Evolutionary conservation across 805 yeast species (phyloP), one percentile per base, ranked within the genome.

Genomic region (Isabelozyma gotoi): DNA sequence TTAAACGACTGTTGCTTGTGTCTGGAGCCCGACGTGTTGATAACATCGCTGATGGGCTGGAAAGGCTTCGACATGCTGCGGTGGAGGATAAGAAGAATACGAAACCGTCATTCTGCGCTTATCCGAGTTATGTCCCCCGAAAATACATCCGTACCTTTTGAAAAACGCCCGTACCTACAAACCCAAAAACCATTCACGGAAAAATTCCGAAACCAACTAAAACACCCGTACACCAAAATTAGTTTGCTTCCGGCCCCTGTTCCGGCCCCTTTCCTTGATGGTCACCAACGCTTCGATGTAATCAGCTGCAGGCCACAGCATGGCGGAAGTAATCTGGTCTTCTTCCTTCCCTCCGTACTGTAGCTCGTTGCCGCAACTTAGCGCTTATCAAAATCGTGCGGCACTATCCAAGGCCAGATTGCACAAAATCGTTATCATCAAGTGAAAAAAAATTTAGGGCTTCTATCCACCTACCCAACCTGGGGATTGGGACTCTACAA

Each of bases 1-100:
- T 81, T 86, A 61, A 83, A 84, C 3, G 88, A 76, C 62, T 85
- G 92, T 46, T 55, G 63, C 39, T 64, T 65, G 40, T 73, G 76
- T 51, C 70, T 77, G 27, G 59, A 44, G 32, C 62, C 45, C 29
- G 65, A 50, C 34, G 65, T 62, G 43, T 58, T 57, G 41, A 70
- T 63, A 16, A 70, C 59, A 36, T 71, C 76, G 51, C 74, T 68
- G 16, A 71, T 70, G 39, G 77, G 71, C 50, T 68, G 72, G 53
- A 71, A 71, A 5, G 75, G 65, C 50, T 53, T 67, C 11, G 74
- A 60, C 70, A 66, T 66, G 29, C 12, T 31, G 5, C n/a, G 17
- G 17, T 21, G 7, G n/a, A n/a, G 29, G 29, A 24, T 10, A 24
- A 24, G 7, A n/a, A n/a, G n/a, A n/a, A n/a, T n/a, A n/a, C n/a